Percentiles rank a stretch among this genome's conserved stretches.
Evolutionary conservation across 2,329 filamentous ascomycete species (phyloP).

Genomic region (Calonectria henricotiae): DNA sequence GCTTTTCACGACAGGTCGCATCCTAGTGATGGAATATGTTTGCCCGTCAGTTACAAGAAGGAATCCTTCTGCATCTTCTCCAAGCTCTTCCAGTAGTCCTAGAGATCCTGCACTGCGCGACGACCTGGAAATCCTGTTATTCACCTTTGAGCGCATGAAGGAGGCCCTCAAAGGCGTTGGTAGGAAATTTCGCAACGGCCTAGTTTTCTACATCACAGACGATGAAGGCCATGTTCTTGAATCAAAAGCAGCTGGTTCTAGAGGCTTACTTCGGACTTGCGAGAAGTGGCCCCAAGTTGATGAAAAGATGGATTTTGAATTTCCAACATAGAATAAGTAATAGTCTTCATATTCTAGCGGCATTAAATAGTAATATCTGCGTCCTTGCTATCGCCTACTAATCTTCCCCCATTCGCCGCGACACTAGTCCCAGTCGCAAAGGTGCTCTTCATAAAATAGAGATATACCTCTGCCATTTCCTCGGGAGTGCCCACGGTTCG

Average conservation of each 20-base stretch:
- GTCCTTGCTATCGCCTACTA: slow-evolving; percentile 45
- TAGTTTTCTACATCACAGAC: slow-evolving; percentile 43
- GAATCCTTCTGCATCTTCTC: not conserved
- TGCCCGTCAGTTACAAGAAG: slow-evolving; percentile 30
- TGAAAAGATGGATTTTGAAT: slow-evolving; percentile 10
- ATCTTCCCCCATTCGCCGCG: slow-evolving; percentile 49
- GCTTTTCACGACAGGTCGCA: slow-evolving; percentile 42
- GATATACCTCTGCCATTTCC: slow-evolving; percentile 63
- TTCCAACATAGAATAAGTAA: slow-evolving; percentile 2
- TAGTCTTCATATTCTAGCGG: not conserved
- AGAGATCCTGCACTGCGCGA: slow-evolving; percentile 41
- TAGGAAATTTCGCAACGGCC: slow-evolving; percentile 45
- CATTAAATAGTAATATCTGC: slow-evolving; percentile 27
- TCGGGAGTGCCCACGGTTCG: slow-evolving; percentile 55
- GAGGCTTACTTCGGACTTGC: slow-evolving; percentile 42
- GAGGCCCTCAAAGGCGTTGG: slow-evolving; percentile 41
- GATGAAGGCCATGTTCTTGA: slow-evolving; percentile 32
- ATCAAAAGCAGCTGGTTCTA: slow-evolving; percentile 41
- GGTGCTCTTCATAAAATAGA: slow-evolving; percentile 63
- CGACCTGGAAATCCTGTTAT: slow-evolving; percentile 46
- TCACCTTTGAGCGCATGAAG: slow-evolving; percentile 39
- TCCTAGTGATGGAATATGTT: slow-evolving; percentile 47
- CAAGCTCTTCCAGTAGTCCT: not conserved
- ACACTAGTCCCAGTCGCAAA: slow-evolving; percentile 58
- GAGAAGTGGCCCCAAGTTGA: slow-evolving; percentile 41